phyloP scores from a whole-genome alignment of 768 basidiomycete genomes.

The Mrakia blollopis region DNA sequence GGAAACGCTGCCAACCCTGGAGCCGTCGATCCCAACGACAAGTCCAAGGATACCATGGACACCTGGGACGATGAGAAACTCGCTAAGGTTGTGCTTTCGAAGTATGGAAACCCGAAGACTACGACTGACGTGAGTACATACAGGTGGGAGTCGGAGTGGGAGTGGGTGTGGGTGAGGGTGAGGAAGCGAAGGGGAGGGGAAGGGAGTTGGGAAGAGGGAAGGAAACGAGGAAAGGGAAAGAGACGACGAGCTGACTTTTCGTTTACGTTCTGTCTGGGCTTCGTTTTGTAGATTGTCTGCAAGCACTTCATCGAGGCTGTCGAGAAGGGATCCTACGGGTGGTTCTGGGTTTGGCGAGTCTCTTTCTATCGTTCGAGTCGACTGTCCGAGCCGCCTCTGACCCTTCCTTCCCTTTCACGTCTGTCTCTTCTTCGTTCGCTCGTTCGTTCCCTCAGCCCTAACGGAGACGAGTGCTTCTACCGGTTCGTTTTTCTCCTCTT shows the following conservation, averaged over 20 bases:
- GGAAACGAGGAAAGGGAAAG: neutral
- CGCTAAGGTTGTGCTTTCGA: constrained; percentile 74
- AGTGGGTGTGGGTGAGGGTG: neutral
- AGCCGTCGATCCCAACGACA: constrained; percentile 33
- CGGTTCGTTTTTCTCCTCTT: constrained; percentile 33
- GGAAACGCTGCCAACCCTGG: constrained; percentile 33
- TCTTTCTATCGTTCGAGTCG: neutral
- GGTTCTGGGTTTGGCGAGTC: constrained; percentile 48
- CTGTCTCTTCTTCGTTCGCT: too few species aligned
- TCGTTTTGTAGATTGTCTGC: constrained; percentile 74
- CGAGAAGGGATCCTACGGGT: constrained; percentile 70
- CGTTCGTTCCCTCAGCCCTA: constrained; percentile 19
- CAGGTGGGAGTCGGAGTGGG: too few species aligned
- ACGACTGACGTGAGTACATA: constrained; percentile 69
- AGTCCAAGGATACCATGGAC: constrained; percentile 83
- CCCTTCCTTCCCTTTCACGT: neutral
- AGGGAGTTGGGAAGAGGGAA: too few species aligned
- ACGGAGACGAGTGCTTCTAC: constrained; percentile 73
- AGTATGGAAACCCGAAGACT: constrained; percentile 83
- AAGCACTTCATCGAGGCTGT: constrained; percentile 96
- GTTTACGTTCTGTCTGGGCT: neutral
- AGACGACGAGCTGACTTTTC: neutral
- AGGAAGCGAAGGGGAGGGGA: too few species aligned
- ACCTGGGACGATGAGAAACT: constrained; percentile 95
- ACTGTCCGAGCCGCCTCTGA: too few species aligned